These are phyloP conservation scores for Trifolium subterraneum DNA, from an alignment of 306 rosid species.

Conservation along the genomic window DNA sequence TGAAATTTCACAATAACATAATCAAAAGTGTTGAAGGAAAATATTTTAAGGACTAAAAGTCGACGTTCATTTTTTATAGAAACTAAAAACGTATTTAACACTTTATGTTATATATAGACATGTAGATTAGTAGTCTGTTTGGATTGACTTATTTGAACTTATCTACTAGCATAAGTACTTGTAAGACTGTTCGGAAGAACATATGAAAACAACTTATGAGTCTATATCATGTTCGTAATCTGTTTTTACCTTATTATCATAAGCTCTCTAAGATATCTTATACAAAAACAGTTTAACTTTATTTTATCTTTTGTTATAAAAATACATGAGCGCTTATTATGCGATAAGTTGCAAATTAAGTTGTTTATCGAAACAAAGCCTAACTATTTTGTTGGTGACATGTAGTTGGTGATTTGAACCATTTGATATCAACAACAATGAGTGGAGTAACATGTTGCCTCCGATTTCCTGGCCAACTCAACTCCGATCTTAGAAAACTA, in stretches of 20 bases:
- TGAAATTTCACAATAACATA: not conserved
- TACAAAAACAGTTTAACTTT: too few species aligned
- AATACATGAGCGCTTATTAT: too few species aligned
- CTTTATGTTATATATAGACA: too few species aligned
- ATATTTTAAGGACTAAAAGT: too few species aligned
- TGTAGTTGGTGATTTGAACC: conserved; percentile 92
- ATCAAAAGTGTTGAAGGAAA: too few species aligned
- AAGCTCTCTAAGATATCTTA: too few species aligned
- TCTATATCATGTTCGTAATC: not conserved
- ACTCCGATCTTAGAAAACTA: conserved; percentile 85
- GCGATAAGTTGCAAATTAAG: not conserved
- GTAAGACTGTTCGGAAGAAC: not conserved
- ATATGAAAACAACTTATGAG: too few species aligned
- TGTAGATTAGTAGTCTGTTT: too few species aligned
- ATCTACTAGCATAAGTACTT: not conserved
- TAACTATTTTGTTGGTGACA: not conserved
- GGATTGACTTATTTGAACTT: not conserved
- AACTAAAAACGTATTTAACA: too few species aligned
- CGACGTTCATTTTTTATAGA: too few species aligned
- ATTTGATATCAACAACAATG: conserved; percentile 92
- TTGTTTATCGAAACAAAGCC: not conserved
- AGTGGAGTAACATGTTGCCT: conserved; percentile 95
- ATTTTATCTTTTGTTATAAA: too few species aligned
- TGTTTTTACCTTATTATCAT: not conserved
- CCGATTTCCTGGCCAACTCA: conserved; percentile 88